Base-by-base conservation (phyloP, 805 yeast genomes). In the Schwanniomyces yamadae region DNA sequence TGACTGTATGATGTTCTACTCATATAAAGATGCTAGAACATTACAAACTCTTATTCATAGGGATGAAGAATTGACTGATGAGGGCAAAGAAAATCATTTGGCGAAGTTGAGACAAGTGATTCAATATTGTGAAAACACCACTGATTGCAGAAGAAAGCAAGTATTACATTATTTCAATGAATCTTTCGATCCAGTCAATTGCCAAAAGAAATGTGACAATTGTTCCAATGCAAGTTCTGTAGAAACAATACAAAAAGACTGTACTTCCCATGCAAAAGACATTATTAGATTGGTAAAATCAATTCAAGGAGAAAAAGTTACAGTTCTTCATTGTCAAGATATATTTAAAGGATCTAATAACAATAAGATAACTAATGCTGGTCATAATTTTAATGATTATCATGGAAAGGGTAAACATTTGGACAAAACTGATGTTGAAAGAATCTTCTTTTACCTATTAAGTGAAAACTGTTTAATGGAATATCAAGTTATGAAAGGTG, bases 141-240 rank as follows among this genome's bases (percentile, higher is more conserved):
- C 90, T 3, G 97, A 90, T 56, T 93, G 99, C 57, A 76, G 99
- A 37, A 73, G 98, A 43, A 77, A 80, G 49, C 90, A 89, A 48
- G 95, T 93, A 3, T 67, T 93, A 34, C 91, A 86, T 34, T 93
- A 90, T 54, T 93, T 93, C 63, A 86, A 87, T 59, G 99, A 93
- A 55, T 64, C 63, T 5, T 90, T 91, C 54, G 77, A 85, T 41
- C 69, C 83, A 7, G 63, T 57, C 15, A 63, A 71, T 12, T 93
- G 99, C 55, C 58, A 66, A 10, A 76, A 77, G 40, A 74, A 78
- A 43, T 93, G 99, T 67, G 99, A 93, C 61, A 89, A 89, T 54
- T 91, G 99, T 66, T 54, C 57, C 5, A 65, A 73, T 26, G 56
- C 67, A 6, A 33, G 34, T 9, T 49, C 50, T 36, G 45, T 44